phyloP scores from a whole-genome alignment of 768 basidiomycete genomes.

The Jaapia argillacea region DNA sequence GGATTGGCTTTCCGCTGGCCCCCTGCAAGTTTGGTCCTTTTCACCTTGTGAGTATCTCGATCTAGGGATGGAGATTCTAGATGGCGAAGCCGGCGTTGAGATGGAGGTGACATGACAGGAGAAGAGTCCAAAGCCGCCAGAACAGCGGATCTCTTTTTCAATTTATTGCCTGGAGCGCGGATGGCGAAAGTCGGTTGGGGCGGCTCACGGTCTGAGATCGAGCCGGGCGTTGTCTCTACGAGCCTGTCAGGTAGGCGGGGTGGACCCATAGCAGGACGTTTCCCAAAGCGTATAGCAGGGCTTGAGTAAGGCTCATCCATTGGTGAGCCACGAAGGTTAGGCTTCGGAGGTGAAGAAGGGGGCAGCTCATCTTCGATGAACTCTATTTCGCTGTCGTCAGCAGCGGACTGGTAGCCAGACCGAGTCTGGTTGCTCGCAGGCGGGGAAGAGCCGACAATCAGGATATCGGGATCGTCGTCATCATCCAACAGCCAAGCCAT shows the following conservation, averaged over 20 bases:
- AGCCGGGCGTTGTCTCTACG: too few relatives aligned
- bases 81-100: constrained; percentile 18
- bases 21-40: constrained; percentile 17
- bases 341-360: too few relatives aligned
- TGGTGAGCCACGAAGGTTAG: too few relatives aligned
- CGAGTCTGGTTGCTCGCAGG: too few relatives aligned
- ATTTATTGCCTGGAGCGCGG: constrained; percentile 24
- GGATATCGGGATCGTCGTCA: constrained; percentile 46
- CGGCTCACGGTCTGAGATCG: too few relatives aligned
- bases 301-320: too few relatives aligned
- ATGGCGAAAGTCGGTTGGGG: constrained; percentile 37
- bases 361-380: too few relatives aligned
- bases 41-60: constrained; percentile 14
- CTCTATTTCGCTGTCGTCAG: too few relatives aligned
- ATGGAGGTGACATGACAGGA: constrained; percentile 21
- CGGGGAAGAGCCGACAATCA: constrained; percentile 45
- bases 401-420: too few relatives aligned
- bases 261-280: too few relatives aligned
- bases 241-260: too few relatives aligned
- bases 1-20: constrained; percentile 23
- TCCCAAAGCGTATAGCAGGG: too few relatives aligned
- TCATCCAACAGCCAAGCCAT: constrained; percentile 64
- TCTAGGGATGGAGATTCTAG: constrained; percentile 5
- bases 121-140: background rate
- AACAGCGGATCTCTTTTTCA: constrained; percentile 15